These are phyloP conservation scores for Babesia divergens DNA, from an alignment of 169 alveolate species.

Conservation along the genomic window DNA sequence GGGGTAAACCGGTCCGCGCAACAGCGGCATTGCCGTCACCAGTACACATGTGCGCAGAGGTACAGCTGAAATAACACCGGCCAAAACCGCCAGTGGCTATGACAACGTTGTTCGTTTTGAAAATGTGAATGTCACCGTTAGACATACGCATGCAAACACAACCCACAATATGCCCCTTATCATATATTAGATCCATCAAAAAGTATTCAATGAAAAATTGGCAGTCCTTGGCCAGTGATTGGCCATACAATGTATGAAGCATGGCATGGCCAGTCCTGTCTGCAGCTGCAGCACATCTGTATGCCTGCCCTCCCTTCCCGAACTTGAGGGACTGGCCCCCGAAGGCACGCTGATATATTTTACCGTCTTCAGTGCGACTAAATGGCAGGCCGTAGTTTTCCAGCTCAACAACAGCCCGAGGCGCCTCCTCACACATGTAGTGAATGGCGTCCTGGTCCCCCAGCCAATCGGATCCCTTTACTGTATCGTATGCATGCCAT, in stretches of 20 bases:
- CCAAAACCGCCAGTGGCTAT: conserved; percentile 98
- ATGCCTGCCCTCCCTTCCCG: conserved; percentile 98
- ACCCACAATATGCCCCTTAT: conserved; percentile 88
- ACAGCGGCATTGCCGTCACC: conserved; percentile 94
- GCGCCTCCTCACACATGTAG: conserved; percentile 96
- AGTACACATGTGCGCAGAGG: conserved; percentile 98
- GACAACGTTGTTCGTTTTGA: conserved; percentile 91
- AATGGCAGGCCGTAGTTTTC: conserved; percentile 96
- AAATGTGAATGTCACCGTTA: conserved; percentile 94
- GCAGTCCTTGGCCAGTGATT: conserved; percentile 87
- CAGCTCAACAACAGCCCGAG: conserved; percentile 92
- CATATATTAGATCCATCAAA: conserved; percentile 92
- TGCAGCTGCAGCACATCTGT: conserved; percentile 98
- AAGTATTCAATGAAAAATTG: conserved; percentile 95
- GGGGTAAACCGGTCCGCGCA: conserved; percentile 92
- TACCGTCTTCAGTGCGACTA: conserved; percentile 92
- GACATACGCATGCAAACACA: conserved; percentile 92
- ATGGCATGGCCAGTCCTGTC: conserved; percentile 98
- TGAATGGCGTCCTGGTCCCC: conserved; percentile 98
- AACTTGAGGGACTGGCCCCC: conserved; percentile 95
- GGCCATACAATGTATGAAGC: conserved; percentile 96
- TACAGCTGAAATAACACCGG: conserved; percentile 95
- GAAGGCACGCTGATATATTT: conserved; percentile 95
- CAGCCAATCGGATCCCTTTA: conserved; percentile 98
- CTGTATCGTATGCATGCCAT: conserved; percentile 98